A percentile compares a stretch with the other conserved stretches of the same genome.
phyloP scores from a whole-genome alignment of 2,329 filamentous ascomycete genomes.

The Elsinoe australis region DNA sequence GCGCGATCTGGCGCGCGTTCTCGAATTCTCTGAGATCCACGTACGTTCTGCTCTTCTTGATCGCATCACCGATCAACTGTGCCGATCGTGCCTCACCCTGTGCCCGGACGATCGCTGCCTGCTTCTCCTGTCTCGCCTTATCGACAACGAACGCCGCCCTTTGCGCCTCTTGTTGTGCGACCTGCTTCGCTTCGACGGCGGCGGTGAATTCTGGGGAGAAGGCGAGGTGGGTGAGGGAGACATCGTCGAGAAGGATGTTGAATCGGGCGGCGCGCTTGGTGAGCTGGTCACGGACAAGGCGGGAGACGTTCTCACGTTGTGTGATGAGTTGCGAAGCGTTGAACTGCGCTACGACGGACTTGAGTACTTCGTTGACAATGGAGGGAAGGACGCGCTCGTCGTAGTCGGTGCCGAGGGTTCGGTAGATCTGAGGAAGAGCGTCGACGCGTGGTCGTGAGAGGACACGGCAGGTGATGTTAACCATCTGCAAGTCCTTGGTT shows the following conservation, averaged over 20 bases:
- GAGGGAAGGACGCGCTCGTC: conserved; percentile 96
- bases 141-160: conserved; percentile 95
- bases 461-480: conserved; percentile 99
- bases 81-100: conserved; percentile 98
- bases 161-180: conserved; percentile 84
- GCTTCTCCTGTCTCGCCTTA: conserved; percentile 98
- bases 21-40: conserved; percentile 97
- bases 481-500: conserved; percentile 99
- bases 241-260: conserved; percentile 96
- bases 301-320: conserved; percentile 93
- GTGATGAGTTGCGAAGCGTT: conserved; percentile 98
- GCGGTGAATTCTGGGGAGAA: conserved; percentile 64
- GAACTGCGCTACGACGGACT: conserved; percentile 97
- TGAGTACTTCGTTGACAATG: conserved; percentile 98
- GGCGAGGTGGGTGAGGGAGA: conserved; percentile 75
- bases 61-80: conserved; percentile 94
- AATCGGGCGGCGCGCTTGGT: conserved; percentile 85
- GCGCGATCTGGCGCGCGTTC: conserved; percentile 85
- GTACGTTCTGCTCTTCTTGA: conserved; percentile 98
- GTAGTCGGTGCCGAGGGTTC: conserved; percentile 90
- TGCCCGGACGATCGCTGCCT: conserved; percentile 94
- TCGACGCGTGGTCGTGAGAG: conserved; percentile 83
- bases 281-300: conserved; percentile 85
- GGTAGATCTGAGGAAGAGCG: conserved; percentile 91
- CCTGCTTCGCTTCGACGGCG: conserved; percentile 62